Evolutionary conservation across 495 filamentous ascomycete genomes (phyloP).

Genomic region (Gamarada debralockiae): DNA sequence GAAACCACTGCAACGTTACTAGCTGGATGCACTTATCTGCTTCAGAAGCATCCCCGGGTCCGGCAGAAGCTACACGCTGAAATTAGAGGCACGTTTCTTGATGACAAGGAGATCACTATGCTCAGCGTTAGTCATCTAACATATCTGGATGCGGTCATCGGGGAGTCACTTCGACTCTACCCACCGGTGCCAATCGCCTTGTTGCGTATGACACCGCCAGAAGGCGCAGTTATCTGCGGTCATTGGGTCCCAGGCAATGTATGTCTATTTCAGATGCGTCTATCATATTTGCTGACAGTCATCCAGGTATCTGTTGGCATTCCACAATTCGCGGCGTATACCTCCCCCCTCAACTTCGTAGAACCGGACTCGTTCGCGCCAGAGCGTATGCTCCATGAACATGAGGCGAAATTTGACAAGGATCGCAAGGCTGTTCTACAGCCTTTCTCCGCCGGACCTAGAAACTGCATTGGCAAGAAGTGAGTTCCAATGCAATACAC

Average conservation of each 20-base stretch:
- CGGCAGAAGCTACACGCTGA: slow-evolving; percentile 39
- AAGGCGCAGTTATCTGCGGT: slow-evolving; percentile 11
- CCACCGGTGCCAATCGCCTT: slow-evolving; percentile 50
- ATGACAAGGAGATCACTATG: slow-evolving; percentile 46
- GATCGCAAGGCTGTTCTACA: slow-evolving; percentile 43
- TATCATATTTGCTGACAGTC: too few species aligned
- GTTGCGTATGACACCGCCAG: slow-evolving; percentile 34
- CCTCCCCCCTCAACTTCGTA: slow-evolving; percentile 5
- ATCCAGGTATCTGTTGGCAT: too few species aligned
- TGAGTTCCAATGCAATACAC: not conserved
- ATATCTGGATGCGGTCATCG: slow-evolving; percentile 56
- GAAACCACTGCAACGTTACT: slow-evolving; percentile 61
- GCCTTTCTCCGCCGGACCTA: slow-evolving; percentile 53
- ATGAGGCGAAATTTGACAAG: slow-evolving; percentile 27
- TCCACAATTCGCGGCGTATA: not conserved
- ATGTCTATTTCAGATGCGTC: too few species aligned
- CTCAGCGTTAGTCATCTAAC: slow-evolving; percentile 34
- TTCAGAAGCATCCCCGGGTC: slow-evolving; percentile 41
- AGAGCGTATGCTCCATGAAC: slow-evolving; percentile 33
- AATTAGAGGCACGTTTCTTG: slow-evolving; percentile 46
- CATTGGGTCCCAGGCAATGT: not conserved
- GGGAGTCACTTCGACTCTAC: slow-evolving; percentile 54
- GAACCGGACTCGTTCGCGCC: slow-evolving; percentile 28
- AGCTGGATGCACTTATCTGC: slow-evolving; percentile 44
- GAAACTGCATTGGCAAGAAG: slow-evolving; percentile 58